phyloP scores from a whole-genome alignment of 345 rosid genomes.

The Hevea brasiliensis region DNA sequence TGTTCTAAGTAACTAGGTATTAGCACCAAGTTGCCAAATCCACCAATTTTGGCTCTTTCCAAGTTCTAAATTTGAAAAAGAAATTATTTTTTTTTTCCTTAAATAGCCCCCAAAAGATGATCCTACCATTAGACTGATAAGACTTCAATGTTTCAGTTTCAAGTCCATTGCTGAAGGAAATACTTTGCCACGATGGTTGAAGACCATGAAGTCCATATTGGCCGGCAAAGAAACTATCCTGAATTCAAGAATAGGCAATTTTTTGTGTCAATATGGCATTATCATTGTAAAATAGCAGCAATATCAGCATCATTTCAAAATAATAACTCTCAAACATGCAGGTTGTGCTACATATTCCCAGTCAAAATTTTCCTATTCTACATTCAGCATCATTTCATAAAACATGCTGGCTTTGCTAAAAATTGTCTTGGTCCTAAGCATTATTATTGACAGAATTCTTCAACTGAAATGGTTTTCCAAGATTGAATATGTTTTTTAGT shows the following conservation, averaged over 20 bases:
- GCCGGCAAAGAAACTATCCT: slow-evolving; percentile 85
- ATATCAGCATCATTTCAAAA: neutral
- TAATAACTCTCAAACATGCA: neutral
- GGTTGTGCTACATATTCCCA: neutral
- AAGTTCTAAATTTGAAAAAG: neutral
- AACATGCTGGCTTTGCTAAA: no score
- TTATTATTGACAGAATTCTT: no score
- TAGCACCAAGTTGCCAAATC: slow-evolving; percentile 1
- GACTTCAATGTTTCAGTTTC: slow-evolving; percentile 51
- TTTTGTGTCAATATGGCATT: slow-evolving; percentile 1
- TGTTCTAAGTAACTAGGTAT: neutral
- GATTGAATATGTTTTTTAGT: no score
- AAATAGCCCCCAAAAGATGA: neutral
- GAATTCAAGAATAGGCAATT: slow-evolving; percentile 25
- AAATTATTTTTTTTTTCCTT: neutral
- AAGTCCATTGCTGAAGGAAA: slow-evolving; percentile 45
- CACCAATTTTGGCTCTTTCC: neutral
- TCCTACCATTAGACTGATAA: neutral
- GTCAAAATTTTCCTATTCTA: no score
- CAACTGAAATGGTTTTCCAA: no score
- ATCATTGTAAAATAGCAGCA: neutral
- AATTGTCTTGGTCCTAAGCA: no score
- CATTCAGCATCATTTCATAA: no score
- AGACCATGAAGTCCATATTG: slow-evolving; percentile 84
- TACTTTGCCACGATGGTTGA: slow-evolving; percentile 71